These are phyloP conservation scores for Eremochloa ophiuroides DNA, from an alignment of 176 grass and related monocot species.

Conservation along the genomic window DNA sequence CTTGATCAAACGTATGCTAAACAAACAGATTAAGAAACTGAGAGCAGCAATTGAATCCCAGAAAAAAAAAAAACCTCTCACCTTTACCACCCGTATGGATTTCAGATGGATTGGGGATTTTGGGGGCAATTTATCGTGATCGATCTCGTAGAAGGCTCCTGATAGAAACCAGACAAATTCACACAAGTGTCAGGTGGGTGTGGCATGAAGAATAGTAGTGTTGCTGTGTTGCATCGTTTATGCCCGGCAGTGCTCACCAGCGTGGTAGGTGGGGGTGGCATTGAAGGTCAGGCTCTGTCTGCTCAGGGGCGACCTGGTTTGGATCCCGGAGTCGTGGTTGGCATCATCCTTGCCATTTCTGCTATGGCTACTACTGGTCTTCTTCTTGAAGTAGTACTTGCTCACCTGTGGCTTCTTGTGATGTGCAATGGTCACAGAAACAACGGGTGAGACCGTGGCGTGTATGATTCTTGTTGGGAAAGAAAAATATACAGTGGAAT, in stretches of 20 bases:
- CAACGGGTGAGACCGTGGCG: slow-evolving; percentile 4
- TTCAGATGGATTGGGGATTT: slow-evolving; percentile 81
- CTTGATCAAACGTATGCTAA: neutral
- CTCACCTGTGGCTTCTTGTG: slow-evolving; percentile 40
- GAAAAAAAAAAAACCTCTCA: slow-evolving; percentile 8
- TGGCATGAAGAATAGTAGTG: slow-evolving; percentile 1
- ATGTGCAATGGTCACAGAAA: slow-evolving; percentile 20
- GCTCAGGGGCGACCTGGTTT: slow-evolving; percentile 27
- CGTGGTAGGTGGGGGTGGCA: slow-evolving; percentile 13
- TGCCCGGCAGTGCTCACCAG: slow-evolving; percentile 27
- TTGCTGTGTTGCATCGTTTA: neutral
- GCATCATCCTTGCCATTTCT: slow-evolving; percentile 33
- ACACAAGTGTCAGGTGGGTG: slow-evolving; percentile 22
- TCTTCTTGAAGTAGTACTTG: slow-evolving; percentile 49
- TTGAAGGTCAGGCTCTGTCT: slow-evolving; percentile 37
- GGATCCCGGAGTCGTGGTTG: slow-evolving; percentile 21
- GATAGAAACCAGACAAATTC: slow-evolving; percentile 20
- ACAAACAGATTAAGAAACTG: neutral
- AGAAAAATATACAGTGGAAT: neutral
- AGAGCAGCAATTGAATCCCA: neutral
- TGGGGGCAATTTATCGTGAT: slow-evolving; percentile 69
- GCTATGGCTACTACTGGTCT: slow-evolving; percentile 8
- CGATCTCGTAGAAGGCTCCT: slow-evolving; percentile 79
- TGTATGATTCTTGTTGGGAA: neutral
- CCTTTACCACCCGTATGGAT: slow-evolving; percentile 69